These are phyloP conservation scores for Lycium ferocissimum DNA, from an alignment of 257 asterid genomes.

Conservation along the genomic window DNA sequence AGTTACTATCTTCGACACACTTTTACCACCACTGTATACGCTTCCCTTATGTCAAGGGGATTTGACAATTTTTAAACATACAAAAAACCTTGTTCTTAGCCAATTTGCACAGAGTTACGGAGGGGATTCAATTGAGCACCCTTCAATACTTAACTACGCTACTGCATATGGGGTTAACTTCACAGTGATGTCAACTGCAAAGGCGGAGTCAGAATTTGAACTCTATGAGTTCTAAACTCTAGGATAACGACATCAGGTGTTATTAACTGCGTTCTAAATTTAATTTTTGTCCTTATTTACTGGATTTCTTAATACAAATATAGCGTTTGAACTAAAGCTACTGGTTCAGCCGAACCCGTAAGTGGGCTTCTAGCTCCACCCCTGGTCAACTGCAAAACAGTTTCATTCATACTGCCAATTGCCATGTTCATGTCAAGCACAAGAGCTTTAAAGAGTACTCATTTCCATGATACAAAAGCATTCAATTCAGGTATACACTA, in stretches of 20 bases:
- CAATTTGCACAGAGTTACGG: background rate
- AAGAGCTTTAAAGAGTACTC: background rate
- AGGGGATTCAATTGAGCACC: background rate
- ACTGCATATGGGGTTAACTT: background rate
- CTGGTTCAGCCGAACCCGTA: too few species aligned
- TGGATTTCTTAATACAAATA: too few species aligned
- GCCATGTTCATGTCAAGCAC: background rate
- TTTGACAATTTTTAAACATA: background rate
- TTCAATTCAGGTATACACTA: background rate
- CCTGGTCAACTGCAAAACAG: background rate
- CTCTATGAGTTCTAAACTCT: too few species aligned
- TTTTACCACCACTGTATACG: background rate
- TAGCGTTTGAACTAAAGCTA: too few species aligned
- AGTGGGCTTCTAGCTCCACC: too few species aligned
- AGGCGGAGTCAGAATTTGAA: background rate
- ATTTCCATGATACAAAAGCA: background rate
- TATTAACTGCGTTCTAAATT: too few species aligned
- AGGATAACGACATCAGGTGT: too few species aligned
- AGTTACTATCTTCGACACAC: background rate
- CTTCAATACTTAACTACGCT: background rate
- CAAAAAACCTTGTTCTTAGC: background rate
- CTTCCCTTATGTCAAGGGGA: background rate
- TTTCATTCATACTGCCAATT: background rate
- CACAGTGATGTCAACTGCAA: background rate
- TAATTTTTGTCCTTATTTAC: too few species aligned